These are phyloP conservation scores for Zasmidium angulare DNA, from an alignment of 2,329 filamentous ascomycete genomes.

Conservation along the genomic window DNA sequence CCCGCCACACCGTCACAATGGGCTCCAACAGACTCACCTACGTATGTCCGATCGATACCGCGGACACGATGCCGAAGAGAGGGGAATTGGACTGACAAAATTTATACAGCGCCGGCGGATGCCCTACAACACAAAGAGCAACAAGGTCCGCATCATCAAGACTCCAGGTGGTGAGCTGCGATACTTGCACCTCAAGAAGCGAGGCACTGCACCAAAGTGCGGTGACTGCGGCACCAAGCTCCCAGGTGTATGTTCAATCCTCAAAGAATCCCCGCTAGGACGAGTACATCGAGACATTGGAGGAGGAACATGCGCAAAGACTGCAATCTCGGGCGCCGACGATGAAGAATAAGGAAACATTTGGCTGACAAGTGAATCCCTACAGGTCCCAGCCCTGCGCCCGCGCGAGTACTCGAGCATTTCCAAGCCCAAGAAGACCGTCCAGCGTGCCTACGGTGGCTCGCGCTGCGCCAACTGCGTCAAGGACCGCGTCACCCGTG, in stretches of 20 bases:
- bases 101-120: slow-evolving; percentile 53
- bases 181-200: slow-evolving; percentile 99
- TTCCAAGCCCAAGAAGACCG: slow-evolving; percentile 99
- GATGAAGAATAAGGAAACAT: slow-evolving; percentile 1
- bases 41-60: slow-evolving; percentile 43
- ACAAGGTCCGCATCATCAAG: slow-evolving; percentile 94
- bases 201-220: slow-evolving; percentile 96
- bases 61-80: slow-evolving; percentile 19
- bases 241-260: slow-evolving; percentile 78
- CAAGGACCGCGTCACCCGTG: slow-evolving; percentile 94
- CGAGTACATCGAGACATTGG: not conserved
- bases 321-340: not conserved
- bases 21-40: slow-evolving; percentile 56
- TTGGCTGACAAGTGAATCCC: slow-evolving; percentile 15
- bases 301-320: not conserved
- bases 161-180: slow-evolving; percentile 94
- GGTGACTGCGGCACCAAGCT: slow-evolving; percentile 99
- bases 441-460: slow-evolving; percentile 96
- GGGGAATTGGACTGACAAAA: slow-evolving; percentile 11
- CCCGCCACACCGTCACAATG: slow-evolving; percentile 47
- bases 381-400: slow-evolving; percentile 88
- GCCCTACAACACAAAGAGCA: slow-evolving; percentile 93
- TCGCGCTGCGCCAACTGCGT: slow-evolving; percentile 99
- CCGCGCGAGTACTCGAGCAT: slow-evolving; percentile 96
- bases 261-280: not conserved